A percentile compares a stretch with the other conserved stretches of the same genome.
Conservation (phyloP, 768 basidiomycete species). For the Polyporus arcularius region DNA sequence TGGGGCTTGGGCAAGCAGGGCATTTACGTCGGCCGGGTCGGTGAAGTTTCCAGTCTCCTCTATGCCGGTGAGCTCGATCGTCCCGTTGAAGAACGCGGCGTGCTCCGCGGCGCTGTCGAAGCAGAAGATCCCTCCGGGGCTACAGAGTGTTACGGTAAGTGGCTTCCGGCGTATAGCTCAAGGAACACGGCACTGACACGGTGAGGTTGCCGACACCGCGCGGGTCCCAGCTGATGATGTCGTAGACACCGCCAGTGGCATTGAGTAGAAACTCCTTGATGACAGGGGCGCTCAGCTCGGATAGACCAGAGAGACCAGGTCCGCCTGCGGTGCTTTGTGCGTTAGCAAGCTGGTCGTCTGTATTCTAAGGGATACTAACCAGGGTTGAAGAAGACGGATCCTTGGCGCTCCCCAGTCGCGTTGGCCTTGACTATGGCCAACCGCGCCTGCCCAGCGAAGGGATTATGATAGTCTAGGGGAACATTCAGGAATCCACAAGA, state of each 20-base stretch:
- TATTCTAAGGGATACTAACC: neutral
- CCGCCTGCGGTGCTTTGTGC: neutral
- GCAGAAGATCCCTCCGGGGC: conserved; percentile 8
- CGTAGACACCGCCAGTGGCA: neutral
- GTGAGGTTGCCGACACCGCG: conserved; percentile 4
- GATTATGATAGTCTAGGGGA: conserved; percentile 3
- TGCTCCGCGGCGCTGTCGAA: conserved; percentile 2
- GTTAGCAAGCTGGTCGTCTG: neutral
- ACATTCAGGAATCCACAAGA: conserved; percentile 3
- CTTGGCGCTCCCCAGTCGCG: neutral
- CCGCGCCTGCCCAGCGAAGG: neutral
- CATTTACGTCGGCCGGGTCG: neutral
- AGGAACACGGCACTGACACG: neutral
- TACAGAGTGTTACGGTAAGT: neutral
- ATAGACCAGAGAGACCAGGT: neutral
- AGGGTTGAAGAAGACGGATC: conserved; percentile 5
- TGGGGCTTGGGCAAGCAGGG: neutral
- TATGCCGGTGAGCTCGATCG: neutral
- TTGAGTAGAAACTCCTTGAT: neutral
- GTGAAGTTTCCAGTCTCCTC: neutral
- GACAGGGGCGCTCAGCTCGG: too few species aligned
- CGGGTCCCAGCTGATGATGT: conserved; percentile 6
- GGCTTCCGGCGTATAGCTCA: neutral
- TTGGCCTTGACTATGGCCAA: neutral
- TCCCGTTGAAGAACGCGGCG: neutral